Evolutionary conservation across 2,329 filamentous ascomycete genomes (phyloP).

Genomic region (Dendryphion nanum): DNA sequence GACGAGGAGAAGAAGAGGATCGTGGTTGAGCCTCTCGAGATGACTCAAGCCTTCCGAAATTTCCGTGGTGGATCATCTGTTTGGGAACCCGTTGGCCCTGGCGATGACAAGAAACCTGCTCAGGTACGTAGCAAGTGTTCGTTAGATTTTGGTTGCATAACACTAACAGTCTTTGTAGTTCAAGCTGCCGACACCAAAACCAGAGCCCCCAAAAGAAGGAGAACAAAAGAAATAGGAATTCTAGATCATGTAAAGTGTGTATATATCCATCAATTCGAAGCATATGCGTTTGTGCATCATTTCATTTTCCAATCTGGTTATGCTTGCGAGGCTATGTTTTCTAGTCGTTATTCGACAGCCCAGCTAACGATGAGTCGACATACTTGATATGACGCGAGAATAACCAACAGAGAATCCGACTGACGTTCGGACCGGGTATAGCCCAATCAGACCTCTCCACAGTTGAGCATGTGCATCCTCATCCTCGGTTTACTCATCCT

Average conservation of each 20-base stretch:
- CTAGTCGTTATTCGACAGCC: too few species aligned
- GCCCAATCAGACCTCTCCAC: too few species aligned
- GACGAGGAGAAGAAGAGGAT: conserved; percentile 99
- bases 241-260: conserved; percentile 34
- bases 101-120: conserved; percentile 77
- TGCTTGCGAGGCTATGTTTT: too few species aligned
- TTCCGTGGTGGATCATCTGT: conserved; percentile 76
- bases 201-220: conserved; percentile 79
- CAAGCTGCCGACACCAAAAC: conserved; percentile 93
- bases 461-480: too few species aligned
- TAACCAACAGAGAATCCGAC: too few species aligned
- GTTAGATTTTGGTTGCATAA: not conserved
- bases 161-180: conserved; percentile 52
- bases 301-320: too few species aligned
- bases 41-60: conserved; percentile 98
- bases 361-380: too few species aligned
- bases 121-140: conserved; percentile 43
- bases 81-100: conserved; percentile 69
- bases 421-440: too few species aligned
- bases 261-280: conserved; percentile 37
- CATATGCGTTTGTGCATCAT: too few species aligned
- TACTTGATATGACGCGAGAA: too few species aligned
- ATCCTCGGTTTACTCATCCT: not conserved
- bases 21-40: conserved; percentile 93
- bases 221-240: conserved; percentile 80